These are phyloP conservation scores for Isatis tinctoria DNA, from an alignment of 345 rosid species.

Conservation along the genomic window DNA sequence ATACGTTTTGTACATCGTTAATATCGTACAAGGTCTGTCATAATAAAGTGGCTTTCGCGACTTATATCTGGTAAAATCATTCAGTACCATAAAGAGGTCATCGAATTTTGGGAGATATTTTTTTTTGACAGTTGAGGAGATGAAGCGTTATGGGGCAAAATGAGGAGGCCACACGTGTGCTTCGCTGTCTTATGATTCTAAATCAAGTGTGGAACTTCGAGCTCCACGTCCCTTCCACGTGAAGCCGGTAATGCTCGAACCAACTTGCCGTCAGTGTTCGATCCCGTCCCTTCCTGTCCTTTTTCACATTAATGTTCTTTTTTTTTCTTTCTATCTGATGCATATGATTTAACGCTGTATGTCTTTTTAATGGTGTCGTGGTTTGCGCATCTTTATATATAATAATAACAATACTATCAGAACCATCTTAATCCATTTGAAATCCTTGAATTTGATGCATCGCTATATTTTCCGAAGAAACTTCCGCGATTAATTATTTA, in stretches of 20 bases:
- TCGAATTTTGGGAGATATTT: neutral
- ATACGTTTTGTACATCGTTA: neutral
- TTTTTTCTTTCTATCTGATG: neutral
- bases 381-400: constrained; percentile 2
- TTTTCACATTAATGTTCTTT: constrained; percentile 15
- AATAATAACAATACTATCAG: neutral
- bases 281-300: constrained; percentile 6
- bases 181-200: constrained; percentile 45
- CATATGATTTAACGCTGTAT: neutral
- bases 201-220: constrained; percentile 26
- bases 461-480: neutral
- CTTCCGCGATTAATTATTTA: neutral
- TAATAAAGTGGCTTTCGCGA: neutral
- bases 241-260: constrained; percentile 25
- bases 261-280: constrained; percentile 22
- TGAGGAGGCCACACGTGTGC: constrained; percentile 56
- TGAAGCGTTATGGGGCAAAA: constrained; percentile 40
- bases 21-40: neutral
- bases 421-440: neutral
- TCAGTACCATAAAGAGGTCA: neutral
- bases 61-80: neutral
- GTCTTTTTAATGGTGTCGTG: neutral
- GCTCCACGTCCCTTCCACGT: constrained; percentile 59
- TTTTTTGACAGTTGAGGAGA: constrained; percentile 19
- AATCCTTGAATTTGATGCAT: neutral